Conservation (phyloP, 805 yeast genomes). For the Groenewaldozyma salmanticensis region DNA sequence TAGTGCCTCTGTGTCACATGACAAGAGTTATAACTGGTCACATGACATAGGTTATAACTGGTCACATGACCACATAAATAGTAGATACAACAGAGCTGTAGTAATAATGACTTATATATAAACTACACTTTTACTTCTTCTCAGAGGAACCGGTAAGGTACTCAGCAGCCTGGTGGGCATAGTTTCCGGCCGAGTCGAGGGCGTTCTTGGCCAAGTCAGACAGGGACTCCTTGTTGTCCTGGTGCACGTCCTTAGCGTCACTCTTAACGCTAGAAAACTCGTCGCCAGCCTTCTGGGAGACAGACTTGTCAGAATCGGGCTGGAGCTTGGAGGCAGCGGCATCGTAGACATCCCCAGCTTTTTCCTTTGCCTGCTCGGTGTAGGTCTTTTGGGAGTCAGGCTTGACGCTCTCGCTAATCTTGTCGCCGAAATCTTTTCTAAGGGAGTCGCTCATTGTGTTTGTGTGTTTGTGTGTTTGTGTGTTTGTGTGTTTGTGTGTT, state of each 20-base stretch:
- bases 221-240: conserved; percentile 14
- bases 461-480: conserved; percentile 2
- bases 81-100: neutral
- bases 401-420: conserved; percentile 53
- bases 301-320: conserved; percentile 62
- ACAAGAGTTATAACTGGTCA: too few species aligned
- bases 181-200: conserved; percentile 24
- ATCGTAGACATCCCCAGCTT: conserved; percentile 58
- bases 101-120: neutral
- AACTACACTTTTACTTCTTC: conserved; percentile 7
- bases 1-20: too few species aligned
- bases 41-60: too few species aligned
- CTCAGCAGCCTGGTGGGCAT: conserved; percentile 26
- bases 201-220: conserved; percentile 18
- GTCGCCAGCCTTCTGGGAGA: conserved; percentile 61
- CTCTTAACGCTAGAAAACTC: conserved; percentile 45
- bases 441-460: conserved; percentile 31
- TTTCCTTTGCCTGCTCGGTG: conserved; percentile 62
- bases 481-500: neutral
- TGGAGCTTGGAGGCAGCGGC: conserved; percentile 46
- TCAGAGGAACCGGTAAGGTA: conserved; percentile 25
- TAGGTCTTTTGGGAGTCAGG: conserved; percentile 64
- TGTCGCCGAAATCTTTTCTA: conserved; percentile 69
- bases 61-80: neutral
- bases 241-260: conserved; percentile 37